These are phyloP conservation scores for Pleurotus djamor DNA, from an alignment of 768 basidiomycete genomes.

Conservation along the genomic window DNA sequence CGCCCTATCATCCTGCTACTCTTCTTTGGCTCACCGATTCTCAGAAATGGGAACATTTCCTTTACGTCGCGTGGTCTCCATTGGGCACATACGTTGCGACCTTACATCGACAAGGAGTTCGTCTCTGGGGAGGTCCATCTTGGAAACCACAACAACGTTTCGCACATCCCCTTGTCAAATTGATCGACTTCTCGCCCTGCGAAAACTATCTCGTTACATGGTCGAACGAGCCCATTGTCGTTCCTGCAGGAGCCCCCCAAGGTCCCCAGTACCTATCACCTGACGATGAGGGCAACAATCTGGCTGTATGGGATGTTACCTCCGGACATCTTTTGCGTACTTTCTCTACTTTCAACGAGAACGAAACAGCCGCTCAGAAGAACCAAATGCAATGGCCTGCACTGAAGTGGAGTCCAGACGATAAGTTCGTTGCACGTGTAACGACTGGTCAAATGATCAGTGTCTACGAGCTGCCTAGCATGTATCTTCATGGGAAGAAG, in stretches of 20 bases:
- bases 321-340: constrained; percentile 90
- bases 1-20: constrained; percentile 20
- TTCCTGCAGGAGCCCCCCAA: constrained; percentile 76
- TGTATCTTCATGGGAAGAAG: constrained; percentile 95
- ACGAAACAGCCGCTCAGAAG: constrained; percentile 55
- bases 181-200: constrained; percentile 96
- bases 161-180: constrained; percentile 91
- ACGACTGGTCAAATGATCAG: constrained; percentile 93
- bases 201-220: constrained; percentile 97
- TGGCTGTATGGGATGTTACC: constrained; percentile 99
- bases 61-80: constrained; percentile 97
- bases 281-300: constrained; percentile 94
- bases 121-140: constrained; percentile 91
- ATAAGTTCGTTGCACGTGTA: constrained; percentile 89
- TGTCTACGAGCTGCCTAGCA: constrained; percentile 91
- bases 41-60: constrained; percentile 91
- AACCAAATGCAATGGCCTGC: constrained; percentile 94
- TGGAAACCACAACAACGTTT: constrained; percentile 90
- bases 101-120: constrained; percentile 92
- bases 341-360: constrained; percentile 65
- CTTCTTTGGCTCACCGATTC: constrained; percentile 8
- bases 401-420: constrained; percentile 97
- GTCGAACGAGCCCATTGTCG: constrained; percentile 91
- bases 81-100: constrained; percentile 94
- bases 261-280: constrained; percentile 86